Percentiles rank a stretch among this genome's conserved stretches.
phyloP scores from a whole-genome alignment of 805 yeast species.

The Debaryomyces maramus region DNA sequence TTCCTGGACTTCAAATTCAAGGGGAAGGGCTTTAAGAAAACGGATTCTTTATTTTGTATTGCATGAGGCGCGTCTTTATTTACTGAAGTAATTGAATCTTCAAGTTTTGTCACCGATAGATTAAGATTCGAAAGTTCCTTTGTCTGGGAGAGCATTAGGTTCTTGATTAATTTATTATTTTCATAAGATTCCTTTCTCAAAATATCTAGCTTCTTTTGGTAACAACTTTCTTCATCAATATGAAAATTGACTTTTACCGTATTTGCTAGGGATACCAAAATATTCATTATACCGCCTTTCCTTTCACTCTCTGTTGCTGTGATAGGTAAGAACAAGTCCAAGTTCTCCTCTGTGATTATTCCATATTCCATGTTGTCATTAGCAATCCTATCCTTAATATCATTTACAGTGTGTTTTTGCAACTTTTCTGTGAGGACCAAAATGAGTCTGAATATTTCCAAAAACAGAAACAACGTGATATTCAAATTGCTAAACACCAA shows the following conservation, averaged over 20 bases:
- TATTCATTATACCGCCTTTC: background rate
- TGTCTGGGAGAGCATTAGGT: slow-evolving; percentile 10
- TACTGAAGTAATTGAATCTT: slow-evolving; percentile 5
- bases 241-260: background rate
- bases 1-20: slow-evolving; percentile 11
- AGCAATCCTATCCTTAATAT: slow-evolving; percentile 7
- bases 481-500: slow-evolving; percentile 38
- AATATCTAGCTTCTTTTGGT: slow-evolving; percentile 2
- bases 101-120: slow-evolving; percentile 9
- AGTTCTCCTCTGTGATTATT: slow-evolving; percentile 13
- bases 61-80: slow-evolving; percentile 2
- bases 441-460: slow-evolving; percentile 29
- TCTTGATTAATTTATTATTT: slow-evolving; percentile 12
- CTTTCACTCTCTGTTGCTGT: background rate
- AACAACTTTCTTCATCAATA: background rate
- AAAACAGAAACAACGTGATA: slow-evolving; percentile 32
- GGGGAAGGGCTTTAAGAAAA: slow-evolving; percentile 19
- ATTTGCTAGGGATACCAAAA: background rate
- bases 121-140: slow-evolving; percentile 11
- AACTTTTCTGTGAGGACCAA: slow-evolving; percentile 12
- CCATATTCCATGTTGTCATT: slow-evolving; percentile 11
- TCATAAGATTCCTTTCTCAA: slow-evolving; percentile 9
- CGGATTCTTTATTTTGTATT: background rate
- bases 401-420: slow-evolving; percentile 4
- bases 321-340: slow-evolving; percentile 7